phyloP scores from a whole-genome alignment of 2,329 filamentous ascomycete species.

The Curvularia verruculosa region DNA sequence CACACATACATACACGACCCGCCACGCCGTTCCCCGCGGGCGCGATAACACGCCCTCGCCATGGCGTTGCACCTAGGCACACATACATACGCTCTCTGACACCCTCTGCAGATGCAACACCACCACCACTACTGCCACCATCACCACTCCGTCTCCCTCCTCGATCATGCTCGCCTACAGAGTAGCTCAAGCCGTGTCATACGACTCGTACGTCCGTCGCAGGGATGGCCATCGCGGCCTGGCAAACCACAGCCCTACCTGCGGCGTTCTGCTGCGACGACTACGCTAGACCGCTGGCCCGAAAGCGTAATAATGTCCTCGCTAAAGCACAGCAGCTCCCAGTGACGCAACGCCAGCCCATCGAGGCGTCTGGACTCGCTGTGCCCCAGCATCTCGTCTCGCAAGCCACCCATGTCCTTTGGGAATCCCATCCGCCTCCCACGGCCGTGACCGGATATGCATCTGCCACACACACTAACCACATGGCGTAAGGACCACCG shows the following conservation, averaged over 20 bases:
- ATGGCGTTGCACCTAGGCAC: too few relatives aligned
- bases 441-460: constrained; percentile 12
- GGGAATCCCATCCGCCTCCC: constrained; percentile 1
- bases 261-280: constrained; percentile 2
- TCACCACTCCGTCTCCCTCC: too few relatives aligned
- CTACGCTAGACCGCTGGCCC: constrained; percentile 9
- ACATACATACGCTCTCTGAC: too few relatives aligned
- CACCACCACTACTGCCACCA: too few relatives aligned
- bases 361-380: neutral
- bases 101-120: too few relatives aligned
- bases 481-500: constrained; percentile 11
- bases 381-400: neutral
- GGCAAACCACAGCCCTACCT: constrained; percentile 4
- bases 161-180: too few relatives aligned
- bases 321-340: neutral
- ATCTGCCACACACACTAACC: constrained; percentile 7
- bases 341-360: constrained; percentile 5
- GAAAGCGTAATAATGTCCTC: constrained; percentile 9
- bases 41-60: too few relatives aligned
- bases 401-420: constrained; percentile 1
- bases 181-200: neutral
- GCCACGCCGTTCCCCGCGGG: neutral
- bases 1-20: too few relatives aligned
- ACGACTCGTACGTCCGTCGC: neutral
- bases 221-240: constrained; percentile 1